Evolutionary conservation across 108 stramenopile species (phyloP).

Genomic region (Aureococcus anophagefferens): DNA sequence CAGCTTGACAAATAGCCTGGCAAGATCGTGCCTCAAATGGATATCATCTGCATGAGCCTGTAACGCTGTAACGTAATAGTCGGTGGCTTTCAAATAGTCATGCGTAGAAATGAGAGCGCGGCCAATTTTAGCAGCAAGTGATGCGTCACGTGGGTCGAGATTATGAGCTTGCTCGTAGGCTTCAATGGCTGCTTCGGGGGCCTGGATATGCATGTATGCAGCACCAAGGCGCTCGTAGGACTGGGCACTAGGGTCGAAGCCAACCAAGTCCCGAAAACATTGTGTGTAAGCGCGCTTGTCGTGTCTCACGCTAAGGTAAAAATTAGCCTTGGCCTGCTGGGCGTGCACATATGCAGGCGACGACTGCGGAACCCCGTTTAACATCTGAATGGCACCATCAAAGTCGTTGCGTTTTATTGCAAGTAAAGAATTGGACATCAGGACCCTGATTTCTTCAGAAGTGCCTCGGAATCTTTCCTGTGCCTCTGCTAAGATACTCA

Average conservation of each 20-base stretch:
- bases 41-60: slow-evolving; percentile 22
- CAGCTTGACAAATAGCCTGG: slow-evolving; percentile 42
- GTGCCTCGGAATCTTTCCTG: slow-evolving; percentile 22
- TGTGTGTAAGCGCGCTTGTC: slow-evolving; percentile 40
- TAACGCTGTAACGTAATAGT: slow-evolving; percentile 49
- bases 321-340: slow-evolving; percentile 40
- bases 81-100: slow-evolving; percentile 47
- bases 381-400: slow-evolving; percentile 37
- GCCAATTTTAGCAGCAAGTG: slow-evolving; percentile 39
- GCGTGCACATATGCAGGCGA: slow-evolving; percentile 29
- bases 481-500: slow-evolving; percentile 13
- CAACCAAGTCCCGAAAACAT: slow-evolving; percentile 46
- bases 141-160: slow-evolving; percentile 27
- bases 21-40: slow-evolving; percentile 34
- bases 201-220: slow-evolving; percentile 53
- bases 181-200: slow-evolving; percentile 45
- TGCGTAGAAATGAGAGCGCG: slow-evolving; percentile 44
- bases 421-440: slow-evolving; percentile 41
- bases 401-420: slow-evolving; percentile 34
- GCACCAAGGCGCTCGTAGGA: slow-evolving; percentile 41
- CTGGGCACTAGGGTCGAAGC: slow-evolving; percentile 14
- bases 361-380: slow-evolving; percentile 22
- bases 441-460: slow-evolving; percentile 37
- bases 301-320: slow-evolving; percentile 41
- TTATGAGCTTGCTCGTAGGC: slow-evolving; percentile 45